Percentiles rank a stretch among this genome's conserved stretches.
Evolutionary conservation across 108 stramenopile genomes (phyloP).

Genomic region (Halocafeteria seosinensis): DNA sequence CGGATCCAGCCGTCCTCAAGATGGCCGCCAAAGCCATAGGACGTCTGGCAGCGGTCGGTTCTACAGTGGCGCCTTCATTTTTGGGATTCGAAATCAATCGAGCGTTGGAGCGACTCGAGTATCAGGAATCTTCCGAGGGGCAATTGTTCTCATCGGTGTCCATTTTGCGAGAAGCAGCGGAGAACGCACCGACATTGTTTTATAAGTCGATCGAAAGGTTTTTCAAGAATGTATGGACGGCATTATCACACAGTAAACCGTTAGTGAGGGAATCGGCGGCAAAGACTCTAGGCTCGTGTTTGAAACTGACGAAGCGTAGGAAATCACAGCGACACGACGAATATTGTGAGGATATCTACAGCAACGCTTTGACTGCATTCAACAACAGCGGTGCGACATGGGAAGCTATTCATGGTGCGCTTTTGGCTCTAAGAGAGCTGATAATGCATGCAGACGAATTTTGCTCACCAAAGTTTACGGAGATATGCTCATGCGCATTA

Average conservation of each 20-base stretch:
- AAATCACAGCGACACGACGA: constrained; percentile 2
- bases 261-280: constrained; percentile 74
- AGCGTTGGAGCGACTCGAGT: constrained; percentile 66
- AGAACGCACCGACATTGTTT: constrained; percentile 71
- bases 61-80: constrained; percentile 55
- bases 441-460: constrained; percentile 65
- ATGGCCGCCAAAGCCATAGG: constrained; percentile 68
- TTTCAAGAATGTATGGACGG: constrained; percentile 50
- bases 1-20: constrained; percentile 5
- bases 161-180: constrained; percentile 62
- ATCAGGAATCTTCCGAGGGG: constrained; percentile 1
- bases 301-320: constrained; percentile 14
- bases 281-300: constrained; percentile 53
- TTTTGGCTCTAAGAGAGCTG: constrained; percentile 62
- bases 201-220: constrained; percentile 25
- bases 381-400: background rate
- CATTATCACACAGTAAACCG: constrained; percentile 56
- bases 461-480: constrained; percentile 75
- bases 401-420: constrained; percentile 61
- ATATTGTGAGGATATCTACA: constrained; percentile 25
- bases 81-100: constrained; percentile 74
- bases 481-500: constrained; percentile 59
- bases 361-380: constrained; percentile 12
- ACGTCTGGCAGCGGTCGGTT: constrained; percentile 51
- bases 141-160: constrained; percentile 65